Conservation (phyloP, 2,329 filamentous ascomycete genomes). For the Tolypocladium guangdongense region DNA sequence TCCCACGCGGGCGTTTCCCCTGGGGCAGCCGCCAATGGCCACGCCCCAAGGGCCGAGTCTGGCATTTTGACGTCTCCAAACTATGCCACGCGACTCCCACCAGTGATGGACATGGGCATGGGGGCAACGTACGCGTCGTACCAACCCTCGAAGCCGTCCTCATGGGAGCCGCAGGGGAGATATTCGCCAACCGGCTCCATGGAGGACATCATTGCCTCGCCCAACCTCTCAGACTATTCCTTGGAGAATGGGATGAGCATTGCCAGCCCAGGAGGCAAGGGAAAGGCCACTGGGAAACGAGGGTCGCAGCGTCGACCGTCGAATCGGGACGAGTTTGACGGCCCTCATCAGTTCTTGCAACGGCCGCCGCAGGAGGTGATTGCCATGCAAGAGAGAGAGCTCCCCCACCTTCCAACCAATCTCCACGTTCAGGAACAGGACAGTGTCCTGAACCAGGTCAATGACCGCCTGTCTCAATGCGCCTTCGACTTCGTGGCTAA, state of each 20-base stretch:
- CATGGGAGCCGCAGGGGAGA: conserved; percentile 30
- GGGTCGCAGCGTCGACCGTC: conserved; percentile 58
- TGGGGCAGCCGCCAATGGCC: conserved; percentile 16
- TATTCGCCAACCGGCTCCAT: conserved; percentile 48
- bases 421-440: conserved; percentile 78
- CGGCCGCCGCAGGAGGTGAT: conserved; percentile 60
- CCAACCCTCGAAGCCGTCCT: conserved; percentile 20
- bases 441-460: conserved; percentile 66
- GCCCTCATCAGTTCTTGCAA: conserved; percentile 71
- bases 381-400: conserved; percentile 66
- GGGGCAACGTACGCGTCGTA: conserved; percentile 23
- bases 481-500: conserved; percentile 86
- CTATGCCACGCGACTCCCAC: conserved; percentile 31
- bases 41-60: conserved; percentile 27
- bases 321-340: conserved; percentile 83
- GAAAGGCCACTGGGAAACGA: conserved; percentile 35
- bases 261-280: conserved; percentile 28
- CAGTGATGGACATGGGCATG: conserved; percentile 25
- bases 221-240: conserved; percentile 49
- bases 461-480: conserved; percentile 74
- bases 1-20: conserved; percentile 10
- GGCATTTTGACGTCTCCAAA: conserved; percentile 26
- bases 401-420: conserved; percentile 74
- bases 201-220: conserved; percentile 47
- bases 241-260: conserved; percentile 38